A percentile compares a stretch with the other conserved stretches of the same genome.
Conservation (phyloP, 306 rosid genomes). For the Cicer arietinum region DNA sequence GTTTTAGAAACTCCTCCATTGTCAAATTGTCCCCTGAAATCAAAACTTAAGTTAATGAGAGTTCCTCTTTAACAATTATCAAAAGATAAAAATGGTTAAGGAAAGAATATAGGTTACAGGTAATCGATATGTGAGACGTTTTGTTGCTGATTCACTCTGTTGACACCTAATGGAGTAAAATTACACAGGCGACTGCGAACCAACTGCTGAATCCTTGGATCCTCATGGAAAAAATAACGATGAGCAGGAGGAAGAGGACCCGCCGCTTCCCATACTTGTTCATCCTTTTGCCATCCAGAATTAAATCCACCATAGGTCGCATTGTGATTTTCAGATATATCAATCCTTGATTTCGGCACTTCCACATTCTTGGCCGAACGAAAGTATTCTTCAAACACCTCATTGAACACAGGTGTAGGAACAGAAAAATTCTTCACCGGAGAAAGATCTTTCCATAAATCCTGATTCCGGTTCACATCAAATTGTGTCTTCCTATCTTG, state of each 20-base stretch:
- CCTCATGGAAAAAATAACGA: slow-evolving; percentile 72
- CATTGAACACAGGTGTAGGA: slow-evolving; percentile 87
- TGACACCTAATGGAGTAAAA: slow-evolving; percentile 70
- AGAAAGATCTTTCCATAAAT: slow-evolving; percentile 74
- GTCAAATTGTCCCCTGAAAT: slow-evolving; percentile 82
- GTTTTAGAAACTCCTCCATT: slow-evolving; percentile 61
- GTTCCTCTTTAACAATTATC: neutral
- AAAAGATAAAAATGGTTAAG: slow-evolving; percentile 18
- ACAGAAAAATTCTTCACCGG: slow-evolving; percentile 57
- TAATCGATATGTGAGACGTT: slow-evolving; percentile 73
- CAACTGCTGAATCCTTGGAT: slow-evolving; percentile 69
- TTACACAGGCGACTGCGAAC: slow-evolving; percentile 62
- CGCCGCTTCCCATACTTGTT: slow-evolving; percentile 49
- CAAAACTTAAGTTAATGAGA: neutral
- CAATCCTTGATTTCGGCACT: slow-evolving; percentile 41
- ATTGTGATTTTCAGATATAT: slow-evolving; percentile 15
- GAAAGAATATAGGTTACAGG: slow-evolving; percentile 54
- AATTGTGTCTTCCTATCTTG: slow-evolving; percentile 39
- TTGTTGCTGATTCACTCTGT: slow-evolving; percentile 55
- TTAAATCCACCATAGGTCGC: slow-evolving; percentile 35
- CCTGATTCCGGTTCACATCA: slow-evolving; percentile 40
- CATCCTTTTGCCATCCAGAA: slow-evolving; percentile 49
- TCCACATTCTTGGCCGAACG: slow-evolving; percentile 48
- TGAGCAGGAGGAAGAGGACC: slow-evolving; percentile 71
- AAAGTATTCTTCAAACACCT: slow-evolving; percentile 72